Evolutionary conservation across 2,329 filamentous ascomycete species (phyloP).

Genomic region (Cryphonectria parasitica): DNA sequence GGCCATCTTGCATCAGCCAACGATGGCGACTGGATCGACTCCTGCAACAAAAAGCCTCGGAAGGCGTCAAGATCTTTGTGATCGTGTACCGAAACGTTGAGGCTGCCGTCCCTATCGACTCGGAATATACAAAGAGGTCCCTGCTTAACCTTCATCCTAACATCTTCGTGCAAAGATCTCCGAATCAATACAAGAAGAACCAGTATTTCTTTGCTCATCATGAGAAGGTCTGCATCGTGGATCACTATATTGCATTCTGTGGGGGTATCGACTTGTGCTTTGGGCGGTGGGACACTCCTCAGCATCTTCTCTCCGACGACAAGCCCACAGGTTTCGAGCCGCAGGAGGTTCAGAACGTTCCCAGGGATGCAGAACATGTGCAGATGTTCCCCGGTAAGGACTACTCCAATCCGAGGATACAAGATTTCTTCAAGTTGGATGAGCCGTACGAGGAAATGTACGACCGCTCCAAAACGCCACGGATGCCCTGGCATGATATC

Average conservation of each 20-base stretch:
- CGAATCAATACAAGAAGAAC: constrained; percentile 97
- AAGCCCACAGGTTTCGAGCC: constrained; percentile 93
- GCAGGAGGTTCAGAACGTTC: constrained; percentile 67
- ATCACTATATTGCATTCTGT: constrained; percentile 94
- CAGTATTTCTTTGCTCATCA: constrained; percentile 99
- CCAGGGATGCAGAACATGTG: constrained; percentile 90
- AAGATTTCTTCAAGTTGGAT: constrained; percentile 91
- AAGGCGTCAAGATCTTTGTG: constrained; percentile 96
- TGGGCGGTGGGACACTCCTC: constrained; percentile 94
- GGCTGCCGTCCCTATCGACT: constrained; percentile 95
- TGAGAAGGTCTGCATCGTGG: constrained; percentile 96
- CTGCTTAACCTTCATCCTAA: constrained; percentile 94
- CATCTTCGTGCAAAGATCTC: constrained; percentile 92
- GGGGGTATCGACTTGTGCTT: constrained; percentile 97
- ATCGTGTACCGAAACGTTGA: constrained; percentile 99
- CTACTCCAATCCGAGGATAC: constrained; percentile 93
- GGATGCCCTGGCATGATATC: constrained; percentile 99
- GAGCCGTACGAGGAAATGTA: constrained; percentile 99
- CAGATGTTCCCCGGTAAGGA: constrained; percentile 98
- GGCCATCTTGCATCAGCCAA: constrained; percentile 93
- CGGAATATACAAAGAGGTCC: constrained; percentile 96
- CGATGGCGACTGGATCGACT: constrained; percentile 96
- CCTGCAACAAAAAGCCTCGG: constrained; percentile 88
- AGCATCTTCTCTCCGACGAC: constrained; percentile 88
- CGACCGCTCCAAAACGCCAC: constrained; percentile 80